Conservation (phyloP, 2,329 filamentous ascomycete genomes). For the Penicillium hesseltinei region DNA sequence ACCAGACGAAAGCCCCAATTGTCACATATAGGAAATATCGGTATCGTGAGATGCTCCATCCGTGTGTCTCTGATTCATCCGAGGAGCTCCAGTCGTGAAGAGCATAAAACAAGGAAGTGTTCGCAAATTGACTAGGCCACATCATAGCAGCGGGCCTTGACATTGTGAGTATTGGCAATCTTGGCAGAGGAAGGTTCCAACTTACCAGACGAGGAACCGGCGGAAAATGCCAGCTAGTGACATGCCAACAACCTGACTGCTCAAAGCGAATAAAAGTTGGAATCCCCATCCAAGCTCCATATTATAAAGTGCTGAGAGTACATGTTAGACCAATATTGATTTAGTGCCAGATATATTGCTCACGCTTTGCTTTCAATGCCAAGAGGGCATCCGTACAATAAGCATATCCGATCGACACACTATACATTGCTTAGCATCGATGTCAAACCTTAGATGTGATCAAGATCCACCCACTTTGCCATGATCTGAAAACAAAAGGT, state of each 20-base stretch:
- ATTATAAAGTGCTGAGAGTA: constrained; percentile 21
- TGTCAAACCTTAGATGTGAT: neutral
- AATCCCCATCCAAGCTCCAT: constrained; percentile 27
- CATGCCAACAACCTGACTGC: constrained; percentile 57
- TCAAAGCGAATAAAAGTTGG: constrained; percentile 26
- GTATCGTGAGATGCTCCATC: constrained; percentile 63
- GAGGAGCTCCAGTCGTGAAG: constrained; percentile 63
- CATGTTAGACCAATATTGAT: neutral
- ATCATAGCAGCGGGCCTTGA: constrained; percentile 60
- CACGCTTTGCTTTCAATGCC: constrained; percentile 25
- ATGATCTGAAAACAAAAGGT: constrained; percentile 12
- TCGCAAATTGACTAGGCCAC: constrained; percentile 65
- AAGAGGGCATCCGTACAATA: constrained; percentile 29
- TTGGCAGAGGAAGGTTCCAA: neutral
- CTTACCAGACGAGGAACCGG: constrained; percentile 56
- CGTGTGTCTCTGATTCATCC: constrained; percentile 55
- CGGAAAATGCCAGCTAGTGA: constrained; percentile 62
- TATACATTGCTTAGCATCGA: constrained; percentile 2
- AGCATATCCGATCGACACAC: constrained; percentile 28
- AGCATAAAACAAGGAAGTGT: constrained; percentile 65
- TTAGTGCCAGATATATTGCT: neutral
- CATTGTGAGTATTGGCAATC: neutral
- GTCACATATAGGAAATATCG: constrained; percentile 60
- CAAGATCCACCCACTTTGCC: constrained; percentile 14
- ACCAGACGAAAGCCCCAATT: constrained; percentile 57